Base-by-base conservation (phyloP, 805 yeast species). In the Kuraishia ogatae region DNA sequence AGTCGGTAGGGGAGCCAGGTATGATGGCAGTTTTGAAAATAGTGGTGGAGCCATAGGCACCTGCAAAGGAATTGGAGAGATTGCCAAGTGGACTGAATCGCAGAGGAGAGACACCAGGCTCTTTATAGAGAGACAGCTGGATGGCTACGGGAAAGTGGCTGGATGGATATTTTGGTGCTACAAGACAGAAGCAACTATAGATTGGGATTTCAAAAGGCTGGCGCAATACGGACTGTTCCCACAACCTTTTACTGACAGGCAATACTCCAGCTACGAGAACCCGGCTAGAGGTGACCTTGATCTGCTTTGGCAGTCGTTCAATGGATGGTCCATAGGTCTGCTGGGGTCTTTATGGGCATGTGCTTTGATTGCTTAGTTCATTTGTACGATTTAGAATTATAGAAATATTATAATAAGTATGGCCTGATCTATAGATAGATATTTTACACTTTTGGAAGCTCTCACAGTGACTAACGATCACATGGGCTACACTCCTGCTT, bases 121-220 rank as follows among this genome's bases (percentile, higher is more conserved):
- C 62, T 90, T 77, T 66, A 76, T 91, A 53, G 97, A 92, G 73
- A 96, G 97, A 52, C 97, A 92, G 76, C 73, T 92, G 65, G 97
- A 92, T 66, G 89, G 97, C 1, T 85, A 77, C 65, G 89, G 84
- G 63, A 79, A 78, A 62, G 78, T 82, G 56, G 79, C 76, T 39
- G 98, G 98, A 35, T 92, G 97, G 97, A 80, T 89, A 56, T 86
- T 88, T 76, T 92, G 97, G 97, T 82, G 86, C 68, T 91, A 89
- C 86, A 92, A 91, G 77, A 87, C 96, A 26, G 97, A 92, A 71
- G 71, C 71, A 61, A 75, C 89, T 21, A 67, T 85, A 54, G 97
- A 92, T 68, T 92, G 97, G 97, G 96, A 89, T 71, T 78, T 88
- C 73, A 75, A 77, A 62, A 73, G 74, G 59, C 78, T 92, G 62